A percentile compares a stretch with the other conserved stretches of the same genome.
Evolutionary conservation across 805 yeast genomes (phyloP).

Genomic region (Starmerella stigmatis): DNA sequence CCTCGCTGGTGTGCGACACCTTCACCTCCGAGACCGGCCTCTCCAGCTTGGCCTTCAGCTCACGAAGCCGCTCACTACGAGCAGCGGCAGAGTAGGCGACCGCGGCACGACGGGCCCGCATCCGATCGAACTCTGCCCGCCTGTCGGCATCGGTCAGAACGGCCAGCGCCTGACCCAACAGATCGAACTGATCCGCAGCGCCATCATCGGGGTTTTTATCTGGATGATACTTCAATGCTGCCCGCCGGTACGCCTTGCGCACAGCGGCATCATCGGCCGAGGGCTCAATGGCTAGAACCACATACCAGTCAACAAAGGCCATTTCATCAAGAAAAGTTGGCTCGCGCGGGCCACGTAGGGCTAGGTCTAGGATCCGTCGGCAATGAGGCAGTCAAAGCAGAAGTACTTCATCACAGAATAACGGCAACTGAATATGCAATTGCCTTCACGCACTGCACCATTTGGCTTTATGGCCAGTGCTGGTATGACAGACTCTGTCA

Average conservation of each 20-base stretch:
- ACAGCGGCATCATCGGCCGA: conserved; percentile 67
- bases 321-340: too few species aligned
- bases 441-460: too few species aligned
- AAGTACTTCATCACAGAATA: too few species aligned
- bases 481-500: too few species aligned
- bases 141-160: conserved; percentile 23
- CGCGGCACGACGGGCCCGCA: background rate
- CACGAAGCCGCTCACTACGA: background rate
- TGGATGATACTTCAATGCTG: conserved; percentile 87
- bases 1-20: background rate
- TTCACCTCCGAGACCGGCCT: background rate
- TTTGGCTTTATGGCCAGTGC: too few species aligned
- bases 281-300: conserved; percentile 73
- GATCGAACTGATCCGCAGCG: conserved; percentile 24
- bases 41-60: conserved; percentile 1
- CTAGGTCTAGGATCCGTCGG: too few species aligned
- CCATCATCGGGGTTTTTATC: conserved; percentile 47
- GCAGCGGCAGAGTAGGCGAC: background rate
- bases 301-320: conserved; percentile 37
- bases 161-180: conserved; percentile 26
- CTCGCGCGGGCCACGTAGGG: too few species aligned
- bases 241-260: conserved; percentile 81
- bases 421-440: too few species aligned
- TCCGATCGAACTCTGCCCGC: conserved; percentile 11
- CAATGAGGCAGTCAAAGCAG: too few species aligned